Percentiles rank a stretch among this genome's conserved stretches.
Conservation (phyloP, 129 eudicot genomes). For the Chrysanthemum lavandulifolium region DNA sequence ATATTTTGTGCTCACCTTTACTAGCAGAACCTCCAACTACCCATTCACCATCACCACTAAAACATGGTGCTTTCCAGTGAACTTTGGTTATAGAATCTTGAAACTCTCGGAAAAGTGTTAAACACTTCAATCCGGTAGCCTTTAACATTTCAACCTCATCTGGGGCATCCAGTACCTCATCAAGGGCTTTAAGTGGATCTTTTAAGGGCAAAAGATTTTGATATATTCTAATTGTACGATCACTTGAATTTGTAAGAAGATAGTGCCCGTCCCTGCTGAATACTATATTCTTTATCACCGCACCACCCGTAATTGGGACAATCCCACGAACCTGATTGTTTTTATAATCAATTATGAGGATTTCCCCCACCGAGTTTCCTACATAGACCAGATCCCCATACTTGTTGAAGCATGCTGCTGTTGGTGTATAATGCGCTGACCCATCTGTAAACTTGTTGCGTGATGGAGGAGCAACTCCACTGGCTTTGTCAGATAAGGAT, state of each 20-base stretch:
- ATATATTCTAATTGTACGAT: constrained; percentile 80
- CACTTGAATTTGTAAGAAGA: constrained; percentile 90
- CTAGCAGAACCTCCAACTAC: constrained; percentile 96
- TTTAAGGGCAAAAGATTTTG: constrained; percentile 72
- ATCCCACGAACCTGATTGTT: constrained; percentile 50
- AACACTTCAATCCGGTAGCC: constrained; percentile 54
- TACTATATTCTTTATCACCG: constrained; percentile 76
- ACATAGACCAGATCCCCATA: constrained; percentile 38
- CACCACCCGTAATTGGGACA: constrained; percentile 57
- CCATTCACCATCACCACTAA: constrained; percentile 99
- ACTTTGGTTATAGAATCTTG: constrained; percentile 88
- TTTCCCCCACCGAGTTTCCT: constrained; percentile 35
- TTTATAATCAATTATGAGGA: constrained; percentile 41
- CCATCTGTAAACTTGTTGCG: constrained; percentile 31
- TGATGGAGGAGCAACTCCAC: constrained; percentile 17
- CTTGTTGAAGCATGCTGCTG: constrained; percentile 39
- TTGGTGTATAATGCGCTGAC: constrained; percentile 32
- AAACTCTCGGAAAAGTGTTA: constrained; percentile 73
- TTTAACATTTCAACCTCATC: constrained; percentile 58
- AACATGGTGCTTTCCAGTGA: constrained; percentile 98
- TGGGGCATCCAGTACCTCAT: constrained; percentile 9
- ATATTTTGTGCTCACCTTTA: constrained; percentile 98
- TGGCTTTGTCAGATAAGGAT: constrained; percentile 44
- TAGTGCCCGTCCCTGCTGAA: constrained; percentile 82
- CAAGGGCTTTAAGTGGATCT: constrained; percentile 51